Base-by-base conservation (phyloP, 2,329 filamentous ascomycete genomes). In the Aspergillus luchuensis region DNA sequence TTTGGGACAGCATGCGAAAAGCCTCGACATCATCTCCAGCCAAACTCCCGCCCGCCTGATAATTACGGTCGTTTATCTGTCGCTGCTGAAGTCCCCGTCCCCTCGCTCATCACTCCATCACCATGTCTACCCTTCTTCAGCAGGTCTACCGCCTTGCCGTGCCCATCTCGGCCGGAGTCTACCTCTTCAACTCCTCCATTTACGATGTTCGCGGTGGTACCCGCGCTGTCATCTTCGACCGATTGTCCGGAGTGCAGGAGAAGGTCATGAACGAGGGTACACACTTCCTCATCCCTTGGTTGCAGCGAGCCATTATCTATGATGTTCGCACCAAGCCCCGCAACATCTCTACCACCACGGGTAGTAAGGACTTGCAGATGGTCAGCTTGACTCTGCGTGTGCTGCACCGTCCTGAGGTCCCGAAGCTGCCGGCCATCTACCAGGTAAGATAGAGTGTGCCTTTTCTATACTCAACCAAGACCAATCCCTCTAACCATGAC, bases 331-430 rank as follows among this genome's bases (percentile, higher is more conserved):
- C 96, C 60, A 96, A 96, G 85, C 95, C 95, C 63, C 87, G 95
- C 75, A 98, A 97, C 78, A 98, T 99, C 77, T 91, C 91, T 68
- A 99, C 95, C 28, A 99, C 95, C 23, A 99, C 95, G 11, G 95
- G 95, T 61, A 94, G 90, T 85, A 99, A 99, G 87, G 95, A 99
- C 82, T 80, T 99, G 84, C 95, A 99, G 84, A 99, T 99, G 95
- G 95, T 99, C 74, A 97, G 92, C 85, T 85, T 99, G 84, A 99
- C 95, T 57, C 85, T 99, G 76, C 87, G 95, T 79, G 95, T 99
- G 66, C 81, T 99, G 78, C 94, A 98, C 81, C 86, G 96, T 70
- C 95, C 96, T 5, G 94, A 97, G 59, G 94, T 99, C 71, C 88
- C 91, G 83, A 87, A 89, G 71, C 83, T 99, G 74, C 96, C 95